Conservation (phyloP, 306 rosid genomes). For the Mucuna pruriens region DNA sequence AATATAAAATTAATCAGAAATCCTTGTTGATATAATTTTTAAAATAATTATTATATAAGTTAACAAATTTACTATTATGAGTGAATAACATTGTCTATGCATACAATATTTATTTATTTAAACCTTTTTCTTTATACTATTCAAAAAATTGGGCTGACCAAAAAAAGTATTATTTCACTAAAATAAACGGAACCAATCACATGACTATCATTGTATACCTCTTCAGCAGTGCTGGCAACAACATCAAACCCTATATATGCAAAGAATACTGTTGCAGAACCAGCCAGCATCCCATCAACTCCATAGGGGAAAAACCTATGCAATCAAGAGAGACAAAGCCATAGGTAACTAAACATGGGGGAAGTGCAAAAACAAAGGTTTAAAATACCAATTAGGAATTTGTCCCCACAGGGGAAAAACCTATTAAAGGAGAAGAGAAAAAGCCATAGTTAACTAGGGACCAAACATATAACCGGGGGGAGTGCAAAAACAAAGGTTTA, state of each 20-base stretch:
- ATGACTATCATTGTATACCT: slow-evolving; percentile 51
- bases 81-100: too few relatives aligned
- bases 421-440: slow-evolving; percentile 47
- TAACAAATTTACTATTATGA: too few relatives aligned
- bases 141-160: background rate
- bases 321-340: slow-evolving; percentile 29
- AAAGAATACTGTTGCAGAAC: slow-evolving; percentile 96
- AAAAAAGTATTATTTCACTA: background rate
- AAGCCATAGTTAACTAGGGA: slow-evolving; percentile 29
- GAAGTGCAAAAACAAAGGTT: slow-evolving; percentile 31
- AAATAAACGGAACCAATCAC: background rate
- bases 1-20: too few relatives aligned
- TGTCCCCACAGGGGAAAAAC: slow-evolving; percentile 87
- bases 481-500: slow-evolving; percentile 30
- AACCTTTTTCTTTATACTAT: background rate
- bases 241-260: slow-evolving; percentile 94
- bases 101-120: too few relatives aligned
- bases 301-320: slow-evolving; percentile 88
- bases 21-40: too few relatives aligned
- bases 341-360: slow-evolving; percentile 20
- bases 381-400: slow-evolving; percentile 53
- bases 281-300: slow-evolving; percentile 91
- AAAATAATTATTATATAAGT: too few relatives aligned
- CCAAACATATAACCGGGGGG: background rate
- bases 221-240: slow-evolving; percentile 95